These are phyloP conservation scores for Citrus australasica DNA, from an alignment of 345 rosid genomes.

Conservation along the genomic window DNA sequence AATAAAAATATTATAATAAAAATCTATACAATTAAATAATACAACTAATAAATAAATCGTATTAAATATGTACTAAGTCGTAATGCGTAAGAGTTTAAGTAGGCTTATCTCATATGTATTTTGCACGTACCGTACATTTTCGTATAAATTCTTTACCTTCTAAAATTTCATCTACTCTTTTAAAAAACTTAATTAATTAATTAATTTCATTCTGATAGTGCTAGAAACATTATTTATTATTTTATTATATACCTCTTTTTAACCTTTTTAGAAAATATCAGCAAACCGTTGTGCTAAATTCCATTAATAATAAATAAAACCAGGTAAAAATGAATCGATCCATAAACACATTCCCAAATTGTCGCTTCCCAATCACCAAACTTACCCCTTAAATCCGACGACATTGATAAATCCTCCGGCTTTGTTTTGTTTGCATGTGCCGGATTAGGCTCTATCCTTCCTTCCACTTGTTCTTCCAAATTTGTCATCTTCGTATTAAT, in stretches of 20 bases:
- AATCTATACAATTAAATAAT: too few relatives aligned
- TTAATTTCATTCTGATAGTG: too few relatives aligned
- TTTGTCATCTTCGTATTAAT: too few relatives aligned
- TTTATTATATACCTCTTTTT: too few relatives aligned
- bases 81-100: too few relatives aligned
- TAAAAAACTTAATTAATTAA: too few relatives aligned
- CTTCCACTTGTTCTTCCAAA: not conserved
- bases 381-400: not conserved
- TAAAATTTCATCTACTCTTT: too few relatives aligned
- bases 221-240: too few relatives aligned
- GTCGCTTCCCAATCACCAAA: not conserved
- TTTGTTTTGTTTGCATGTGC: not conserved
- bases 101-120: fast-evolving
- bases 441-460: not conserved
- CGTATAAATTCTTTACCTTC: too few relatives aligned
- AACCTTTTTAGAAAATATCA: too few relatives aligned
- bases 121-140: too few relatives aligned
- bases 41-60: fast-evolving
- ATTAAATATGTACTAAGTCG: fast-evolving
- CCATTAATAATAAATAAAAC: not conserved
- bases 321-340: not conserved
- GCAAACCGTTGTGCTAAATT: not conserved
- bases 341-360: not conserved
- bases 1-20: too few relatives aligned
- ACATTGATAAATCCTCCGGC: conserved; percentile 23